phyloP scores from a whole-genome alignment of 2,329 filamentous ascomycete genomes.

The Aspergillus luchuensis region DNA sequence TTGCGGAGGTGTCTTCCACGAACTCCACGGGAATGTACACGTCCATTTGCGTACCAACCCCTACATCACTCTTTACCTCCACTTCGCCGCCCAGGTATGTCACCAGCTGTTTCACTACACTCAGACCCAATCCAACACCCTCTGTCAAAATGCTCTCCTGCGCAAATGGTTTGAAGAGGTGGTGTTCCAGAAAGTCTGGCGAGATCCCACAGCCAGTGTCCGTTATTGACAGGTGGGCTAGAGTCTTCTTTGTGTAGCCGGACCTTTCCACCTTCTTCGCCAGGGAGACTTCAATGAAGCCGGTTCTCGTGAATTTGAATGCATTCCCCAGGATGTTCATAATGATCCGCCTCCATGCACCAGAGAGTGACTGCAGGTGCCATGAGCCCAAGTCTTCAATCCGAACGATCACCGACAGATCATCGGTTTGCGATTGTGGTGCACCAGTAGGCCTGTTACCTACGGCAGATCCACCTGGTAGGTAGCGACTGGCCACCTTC shows the following conservation, averaged over 20 bases:
- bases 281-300: constrained; percentile 36
- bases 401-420: constrained; percentile 32
- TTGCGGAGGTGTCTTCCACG: not conserved
- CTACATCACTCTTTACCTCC: constrained; percentile 51
- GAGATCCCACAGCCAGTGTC: constrained; percentile 68
- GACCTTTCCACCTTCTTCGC: constrained; percentile 16
- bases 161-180: constrained; percentile 62
- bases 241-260: constrained; percentile 13
- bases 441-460: constrained; percentile 7
- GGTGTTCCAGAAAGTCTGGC: constrained; percentile 58
- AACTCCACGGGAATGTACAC: constrained; percentile 30
- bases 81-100: constrained; percentile 59
- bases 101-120: constrained; percentile 61
- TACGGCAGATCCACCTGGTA: constrained; percentile 14
- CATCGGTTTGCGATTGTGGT: constrained; percentile 4
- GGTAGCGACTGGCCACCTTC: constrained; percentile 15
- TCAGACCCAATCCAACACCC: constrained; percentile 66
- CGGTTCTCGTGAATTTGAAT: constrained; percentile 40
- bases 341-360: constrained; percentile 38
- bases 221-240: constrained; percentile 49
- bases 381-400: constrained; percentile 33
- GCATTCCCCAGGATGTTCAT: constrained; percentile 44
- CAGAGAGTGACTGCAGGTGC: constrained; percentile 32
- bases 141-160: constrained; percentile 62
- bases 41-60: constrained; percentile 32